phyloP scores from a whole-genome alignment of 768 basidiomycete species.

The Krasilnikovozyma curviuscula region DNA sequence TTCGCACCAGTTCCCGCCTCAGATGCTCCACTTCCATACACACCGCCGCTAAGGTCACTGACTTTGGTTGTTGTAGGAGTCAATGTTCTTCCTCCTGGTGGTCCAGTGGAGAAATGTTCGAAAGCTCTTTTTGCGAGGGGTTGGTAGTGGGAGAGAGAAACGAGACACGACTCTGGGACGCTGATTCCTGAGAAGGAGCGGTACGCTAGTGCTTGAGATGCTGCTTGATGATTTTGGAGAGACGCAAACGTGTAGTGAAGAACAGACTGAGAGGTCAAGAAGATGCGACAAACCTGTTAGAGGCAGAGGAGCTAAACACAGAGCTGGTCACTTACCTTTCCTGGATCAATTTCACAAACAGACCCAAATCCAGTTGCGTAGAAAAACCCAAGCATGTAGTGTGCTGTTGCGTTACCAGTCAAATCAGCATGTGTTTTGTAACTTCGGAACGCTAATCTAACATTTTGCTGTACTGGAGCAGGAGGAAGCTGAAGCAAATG shows the following conservation, averaged over 20 bases:
- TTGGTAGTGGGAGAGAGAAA: conserved; percentile 76
- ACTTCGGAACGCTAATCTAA: conserved; percentile 3
- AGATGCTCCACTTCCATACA: conserved; percentile 87
- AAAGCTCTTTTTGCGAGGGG: conserved; percentile 36
- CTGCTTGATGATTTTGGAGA: conserved; percentile 63
- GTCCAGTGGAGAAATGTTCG: conserved; percentile 57
- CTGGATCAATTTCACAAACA: conserved; percentile 26
- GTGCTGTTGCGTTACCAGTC: conserved; percentile 71
- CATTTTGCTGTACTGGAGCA: conserved; percentile 25
- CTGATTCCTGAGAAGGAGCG: conserved; percentile 93
- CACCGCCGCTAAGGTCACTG: conserved; percentile 76
- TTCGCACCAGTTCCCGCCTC: conserved; percentile 66
- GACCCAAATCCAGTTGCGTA: conserved; percentile 58
- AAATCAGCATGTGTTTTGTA: conserved; percentile 37
- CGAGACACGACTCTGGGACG: conserved; percentile 62
- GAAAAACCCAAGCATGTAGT: conserved; percentile 71
- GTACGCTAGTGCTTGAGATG: conserved; percentile 84
- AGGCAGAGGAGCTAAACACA: background rate
- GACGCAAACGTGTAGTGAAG: conserved; percentile 89
- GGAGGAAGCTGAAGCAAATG: conserved; percentile 43
- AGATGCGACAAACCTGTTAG: background rate
- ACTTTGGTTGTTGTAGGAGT: conserved; percentile 61
- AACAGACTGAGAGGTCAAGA: conserved; percentile 40
- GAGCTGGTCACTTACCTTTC: conserved; percentile 21
- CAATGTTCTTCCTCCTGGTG: conserved; percentile 73